Percentiles rank a stretch among this genome's conserved stretches.
Evolutionary conservation across 306 rosid genomes (phyloP).

Genomic region (Pyrus pyrifolia): DNA sequence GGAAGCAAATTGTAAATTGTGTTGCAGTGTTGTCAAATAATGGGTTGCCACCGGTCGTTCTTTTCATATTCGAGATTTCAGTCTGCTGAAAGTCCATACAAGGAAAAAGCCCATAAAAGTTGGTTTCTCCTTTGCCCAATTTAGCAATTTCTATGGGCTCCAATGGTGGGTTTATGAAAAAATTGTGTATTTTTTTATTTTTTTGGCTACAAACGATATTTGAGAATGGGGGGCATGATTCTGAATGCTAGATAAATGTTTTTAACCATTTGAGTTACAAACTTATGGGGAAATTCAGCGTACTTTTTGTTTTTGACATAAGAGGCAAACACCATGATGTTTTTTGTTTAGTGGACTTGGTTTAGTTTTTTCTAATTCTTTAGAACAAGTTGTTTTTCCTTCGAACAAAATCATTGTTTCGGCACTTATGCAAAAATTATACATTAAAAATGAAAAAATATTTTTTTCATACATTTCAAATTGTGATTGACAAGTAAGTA

Average conservation of each 20-base stretch:
- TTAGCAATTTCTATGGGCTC: background rate
- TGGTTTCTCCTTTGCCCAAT: background rate
- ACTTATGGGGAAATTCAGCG: background rate
- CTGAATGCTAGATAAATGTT: too few species aligned
- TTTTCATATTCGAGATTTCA: background rate
- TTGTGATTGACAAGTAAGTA: too few species aligned
- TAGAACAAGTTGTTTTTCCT: too few species aligned
- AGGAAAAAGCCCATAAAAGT: background rate
- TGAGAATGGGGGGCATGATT: fast-evolving
- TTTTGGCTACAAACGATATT: too few species aligned
- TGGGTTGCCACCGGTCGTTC: background rate
- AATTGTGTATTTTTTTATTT: background rate
- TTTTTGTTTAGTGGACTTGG: background rate
- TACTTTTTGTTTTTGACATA: background rate
- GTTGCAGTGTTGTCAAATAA: background rate
- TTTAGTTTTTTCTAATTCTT: background rate
- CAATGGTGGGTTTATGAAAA: background rate
- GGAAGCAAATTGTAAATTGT: background rate
- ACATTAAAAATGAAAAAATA: too few species aligned
- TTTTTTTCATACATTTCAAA: too few species aligned
- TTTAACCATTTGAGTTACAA: too few species aligned
- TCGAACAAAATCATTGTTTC: too few species aligned
- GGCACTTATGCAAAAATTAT: too few species aligned
- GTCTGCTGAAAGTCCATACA: background rate
- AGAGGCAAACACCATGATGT: background rate